Base-by-base conservation (phyloP, 805 yeast species). In the Brettanomyces naardenensis region DNA sequence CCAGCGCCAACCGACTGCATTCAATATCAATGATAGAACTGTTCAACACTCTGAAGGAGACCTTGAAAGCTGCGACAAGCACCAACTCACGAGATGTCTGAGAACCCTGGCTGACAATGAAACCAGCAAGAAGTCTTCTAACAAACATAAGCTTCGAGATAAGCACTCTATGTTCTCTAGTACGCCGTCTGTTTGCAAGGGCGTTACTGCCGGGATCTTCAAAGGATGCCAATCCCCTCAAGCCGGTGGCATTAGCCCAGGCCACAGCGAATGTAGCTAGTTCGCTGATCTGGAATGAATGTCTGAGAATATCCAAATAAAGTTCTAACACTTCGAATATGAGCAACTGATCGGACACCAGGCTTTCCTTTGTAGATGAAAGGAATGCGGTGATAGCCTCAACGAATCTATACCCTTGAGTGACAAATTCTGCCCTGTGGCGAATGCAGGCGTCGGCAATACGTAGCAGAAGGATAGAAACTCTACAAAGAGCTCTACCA, bases 401-500 rank as follows among this genome's bases (percentile, higher is more conserved):
- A 21, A 64, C 54, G 27, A 66, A 59, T 0, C 47, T 37, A 11
- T 48, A 44, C 45, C 66, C 58, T 0, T 35, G 27, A 15, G 35
- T 23, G 6, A 40, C 39, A 21, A 54, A 55, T 4, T 35, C 27
- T 3, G 27, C n/a, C 1, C 22, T 10, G 27, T 46, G 39, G 2
- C 22, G 27, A 3, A 42, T 36, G 19, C 48, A 44, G 5, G 28
- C 35, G 3, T 59, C 52, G 2, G 74, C 57, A 5, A 71, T 40
- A 42, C 68, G 69, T 37, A 80, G 52, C 30, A 81, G 49, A 33
- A 76, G 59, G 4, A 75, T 66, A 15, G 75, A 66, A 7, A 75
- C 66, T 36, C 88, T 69, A 47, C 86, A 79, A 29, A 78, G 58
- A 0, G 84, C 73, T 51, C 86, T 66, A 4, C 84, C 78, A 33